A percentile compares a stretch with the other conserved stretches of the same genome.
These are phyloP conservation scores for Chiua virens DNA, from an alignment of 768 basidiomycete genomes.

Conservation along the genomic window DNA sequence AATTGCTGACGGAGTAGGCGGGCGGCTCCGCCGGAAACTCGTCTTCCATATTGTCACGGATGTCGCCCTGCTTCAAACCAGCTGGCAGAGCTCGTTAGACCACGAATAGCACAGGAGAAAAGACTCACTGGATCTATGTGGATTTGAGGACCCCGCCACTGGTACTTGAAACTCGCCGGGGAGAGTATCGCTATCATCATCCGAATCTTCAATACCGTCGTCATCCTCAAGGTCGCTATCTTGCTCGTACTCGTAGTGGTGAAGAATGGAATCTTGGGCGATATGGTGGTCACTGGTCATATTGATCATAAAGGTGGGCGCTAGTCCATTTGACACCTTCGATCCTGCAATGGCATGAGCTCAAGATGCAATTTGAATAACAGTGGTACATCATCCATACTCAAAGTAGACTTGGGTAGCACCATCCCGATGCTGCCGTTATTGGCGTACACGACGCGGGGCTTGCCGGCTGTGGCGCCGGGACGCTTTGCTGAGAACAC, in stretches of 20 bases:
- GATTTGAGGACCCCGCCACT: conserved; percentile 2
- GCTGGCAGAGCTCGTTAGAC: not conserved
- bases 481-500: conserved; percentile 22
- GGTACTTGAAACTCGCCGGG: not conserved
- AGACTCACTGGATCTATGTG: conserved; percentile 7
- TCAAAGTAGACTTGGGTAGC: conserved; percentile 14
- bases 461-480: conserved; percentile 14
- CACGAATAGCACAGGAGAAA: not conserved
- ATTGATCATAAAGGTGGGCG: conserved; percentile 18
- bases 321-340: conserved; percentile 1
- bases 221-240: conserved; percentile 32
- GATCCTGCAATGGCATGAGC: conserved; percentile 6
- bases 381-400: not conserved
- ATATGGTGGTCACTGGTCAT: conserved; percentile 24
- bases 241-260: conserved; percentile 27
- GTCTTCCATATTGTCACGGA: not conserved
- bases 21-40: conserved; percentile 10
- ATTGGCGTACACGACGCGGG: conserved; percentile 27
- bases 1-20: conserved; percentile 21
- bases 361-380: not conserved
- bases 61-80: not conserved
- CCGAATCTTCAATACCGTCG: conserved; percentile 4
- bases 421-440: conserved; percentile 12
- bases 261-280: conserved; percentile 18
- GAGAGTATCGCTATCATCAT: not conserved